A percentile compares a stretch with the other conserved stretches of the same genome.
Conservation (phyloP, 2,329 filamentous ascomycete genomes). For the Alternaria sp. region DNA sequence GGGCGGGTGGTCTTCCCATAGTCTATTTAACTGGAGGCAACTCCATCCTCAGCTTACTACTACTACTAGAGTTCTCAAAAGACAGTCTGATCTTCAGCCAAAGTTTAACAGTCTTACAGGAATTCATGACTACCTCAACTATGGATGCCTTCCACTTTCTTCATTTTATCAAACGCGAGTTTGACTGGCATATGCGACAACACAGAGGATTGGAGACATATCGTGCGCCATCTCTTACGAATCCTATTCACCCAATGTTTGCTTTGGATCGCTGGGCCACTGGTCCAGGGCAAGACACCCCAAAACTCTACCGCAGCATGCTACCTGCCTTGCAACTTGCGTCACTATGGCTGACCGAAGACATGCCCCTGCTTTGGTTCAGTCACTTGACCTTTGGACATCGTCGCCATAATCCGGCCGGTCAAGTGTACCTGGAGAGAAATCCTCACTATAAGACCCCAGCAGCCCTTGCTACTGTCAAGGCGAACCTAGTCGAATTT, state of each 20-base stretch:
- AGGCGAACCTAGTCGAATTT: constrained; percentile 11
- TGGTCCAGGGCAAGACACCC: constrained; percentile 18
- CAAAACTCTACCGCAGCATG: constrained; percentile 4
- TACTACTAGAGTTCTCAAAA: no score
- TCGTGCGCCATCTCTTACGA: constrained; percentile 5
- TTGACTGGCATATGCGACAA: background rate
- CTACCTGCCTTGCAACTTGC: constrained; percentile 20
- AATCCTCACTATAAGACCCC: background rate
- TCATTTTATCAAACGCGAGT: background rate
- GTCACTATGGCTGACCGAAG: constrained; percentile 20
- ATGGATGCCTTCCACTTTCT: background rate
- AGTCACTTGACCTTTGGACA: constrained; percentile 22
- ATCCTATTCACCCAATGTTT: constrained; percentile 25
- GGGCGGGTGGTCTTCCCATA: no score
- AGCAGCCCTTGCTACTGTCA: constrained; percentile 9
- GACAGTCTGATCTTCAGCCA: background rate
- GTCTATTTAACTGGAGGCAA: no score
- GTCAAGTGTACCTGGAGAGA: constrained; percentile 8
- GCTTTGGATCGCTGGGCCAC: constrained; percentile 21
- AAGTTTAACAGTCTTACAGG: background rate
- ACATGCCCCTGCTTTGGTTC: constrained; percentile 25
- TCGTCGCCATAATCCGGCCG: background rate
- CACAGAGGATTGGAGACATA: background rate
- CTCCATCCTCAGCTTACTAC: no score
- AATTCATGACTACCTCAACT: background rate